phyloP scores from a whole-genome alignment of 768 basidiomycete genomes.

The Rhizopogon vesiculosus region DNA sequence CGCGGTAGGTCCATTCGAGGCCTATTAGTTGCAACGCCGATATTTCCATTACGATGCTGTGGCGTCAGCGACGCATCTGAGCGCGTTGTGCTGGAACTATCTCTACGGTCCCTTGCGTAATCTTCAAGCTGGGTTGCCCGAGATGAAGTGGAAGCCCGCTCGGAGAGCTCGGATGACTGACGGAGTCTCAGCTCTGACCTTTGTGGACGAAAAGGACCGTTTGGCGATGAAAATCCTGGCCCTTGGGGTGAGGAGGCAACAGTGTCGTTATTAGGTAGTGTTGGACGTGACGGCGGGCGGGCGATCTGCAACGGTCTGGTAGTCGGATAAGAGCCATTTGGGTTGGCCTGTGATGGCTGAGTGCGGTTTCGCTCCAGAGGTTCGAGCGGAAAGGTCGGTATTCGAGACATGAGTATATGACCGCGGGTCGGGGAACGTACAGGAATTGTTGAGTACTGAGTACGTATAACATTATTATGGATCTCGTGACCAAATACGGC shows the following conservation, averaged over 20 bases:
- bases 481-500: no score
- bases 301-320: slow-evolving; percentile 60
- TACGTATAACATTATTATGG: no score
- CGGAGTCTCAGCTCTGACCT: slow-evolving; percentile 62
- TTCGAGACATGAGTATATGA: slow-evolving; percentile 46
- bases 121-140: slow-evolving; percentile 21
- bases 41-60: slow-evolving; percentile 26
- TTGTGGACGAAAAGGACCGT: slow-evolving; percentile 59
- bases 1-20: slow-evolving; percentile 14
- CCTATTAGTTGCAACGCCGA: slow-evolving; percentile 12
- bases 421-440: not conserved
- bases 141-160: slow-evolving; percentile 44
- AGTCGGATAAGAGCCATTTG: slow-evolving; percentile 32
- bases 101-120: slow-evolving; percentile 33
- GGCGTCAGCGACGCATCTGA: slow-evolving; percentile 37
- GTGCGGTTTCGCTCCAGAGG: slow-evolving; percentile 39
- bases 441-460: no score
- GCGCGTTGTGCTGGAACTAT: slow-evolving; percentile 46
- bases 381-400: slow-evolving; percentile 47
- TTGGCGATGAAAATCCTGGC: slow-evolving; percentile 36
- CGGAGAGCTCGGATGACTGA: slow-evolving; percentile 48
- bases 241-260: slow-evolving; percentile 34
- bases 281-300: slow-evolving; percentile 49
- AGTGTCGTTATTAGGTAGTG: slow-evolving; percentile 43
- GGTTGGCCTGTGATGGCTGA: slow-evolving; percentile 36